Evolutionary conservation across 2,329 filamentous ascomycete species (phyloP).

Genomic region (Paraconiothyrium sp.): DNA sequence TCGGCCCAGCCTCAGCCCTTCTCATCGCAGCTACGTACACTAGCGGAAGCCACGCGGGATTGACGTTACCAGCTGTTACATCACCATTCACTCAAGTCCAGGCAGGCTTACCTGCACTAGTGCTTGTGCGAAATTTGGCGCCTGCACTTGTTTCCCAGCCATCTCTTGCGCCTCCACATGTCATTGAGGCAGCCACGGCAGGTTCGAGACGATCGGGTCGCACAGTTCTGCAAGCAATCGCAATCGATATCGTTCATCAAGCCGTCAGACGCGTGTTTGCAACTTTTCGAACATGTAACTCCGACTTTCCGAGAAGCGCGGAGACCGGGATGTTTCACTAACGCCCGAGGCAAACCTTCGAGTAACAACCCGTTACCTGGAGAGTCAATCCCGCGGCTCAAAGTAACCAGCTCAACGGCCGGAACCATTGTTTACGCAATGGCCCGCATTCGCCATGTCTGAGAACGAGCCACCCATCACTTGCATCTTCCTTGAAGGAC

Average conservation of each 20-base stretch:
- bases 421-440: background rate
- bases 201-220: too few relatives aligned
- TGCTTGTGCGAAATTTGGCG: background rate
- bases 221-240: too few relatives aligned
- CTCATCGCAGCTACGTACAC: background rate
- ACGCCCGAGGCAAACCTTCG: background rate
- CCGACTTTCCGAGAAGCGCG: background rate
- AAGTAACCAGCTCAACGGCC: background rate
- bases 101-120: background rate
- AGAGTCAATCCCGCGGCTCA: background rate
- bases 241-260: too few relatives aligned
- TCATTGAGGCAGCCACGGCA: background rate
- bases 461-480: conserved; percentile 1
- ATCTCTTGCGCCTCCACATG: background rate
- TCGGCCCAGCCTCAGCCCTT: background rate
- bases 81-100: conserved; percentile 3
- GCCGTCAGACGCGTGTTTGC: too few relatives aligned
- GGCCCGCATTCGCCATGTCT: conserved; percentile 10
- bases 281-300: too few relatives aligned
- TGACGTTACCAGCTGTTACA: background rate
- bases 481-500: background rate
- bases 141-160: background rate
- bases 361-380: background rate
- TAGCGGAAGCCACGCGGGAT: background rate
- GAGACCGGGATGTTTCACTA: background rate